Base-by-base conservation (phyloP, 352 stramenopile genomes). In the Phytophthora constricta region DNA sequence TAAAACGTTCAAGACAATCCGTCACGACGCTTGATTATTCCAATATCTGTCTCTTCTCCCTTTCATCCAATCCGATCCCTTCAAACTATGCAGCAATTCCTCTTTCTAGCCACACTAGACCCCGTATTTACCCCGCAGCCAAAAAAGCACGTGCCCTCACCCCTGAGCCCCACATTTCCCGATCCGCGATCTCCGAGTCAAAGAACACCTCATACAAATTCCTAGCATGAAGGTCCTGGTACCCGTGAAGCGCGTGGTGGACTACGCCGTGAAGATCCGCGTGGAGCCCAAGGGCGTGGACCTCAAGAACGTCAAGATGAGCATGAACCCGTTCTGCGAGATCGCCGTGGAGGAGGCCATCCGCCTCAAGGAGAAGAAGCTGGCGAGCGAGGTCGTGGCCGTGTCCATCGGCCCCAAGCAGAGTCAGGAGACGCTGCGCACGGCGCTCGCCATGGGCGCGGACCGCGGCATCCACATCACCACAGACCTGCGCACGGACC, bases 241-340 rank as follows among this genome's bases (percentile, higher is more conserved):
- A 25, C 95, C 95, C 22, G 93, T 99, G 54, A 99, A 99, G 86
- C 91, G 97, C 65, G 97, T 99, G 28, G 84, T 96, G 31, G 97
- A 99, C 79, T 99, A 99, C 67, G 97, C 97, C 45, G 97, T 99
- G 19, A 99, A 99, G 81, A 97, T 99, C 62, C 94, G 97, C 62
- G 96, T 99, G 51, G 83, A 93, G 58, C 86, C 97, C 34, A 86
- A 88, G 70, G 93, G 92, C 51, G 97, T 99, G 25, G 96, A 99
- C 64, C 87, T 99, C 19, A 96, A 96, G 70, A 99, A 99, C 77
- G 96, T 99, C 39, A 99, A 99, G 86, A 99, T 99, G 97, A 98
- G 89, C 61, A 98, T 99, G 93, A 99, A 99, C 85, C 98, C 98
- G 22, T 99, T 99, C 84, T 99, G 98, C 76, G 98, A 99, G 72